Percentiles rank a stretch among this genome's conserved stretches.
Conservation (phyloP, 2,329 filamentous ascomycete species). For the Penicillium paneum region DNA sequence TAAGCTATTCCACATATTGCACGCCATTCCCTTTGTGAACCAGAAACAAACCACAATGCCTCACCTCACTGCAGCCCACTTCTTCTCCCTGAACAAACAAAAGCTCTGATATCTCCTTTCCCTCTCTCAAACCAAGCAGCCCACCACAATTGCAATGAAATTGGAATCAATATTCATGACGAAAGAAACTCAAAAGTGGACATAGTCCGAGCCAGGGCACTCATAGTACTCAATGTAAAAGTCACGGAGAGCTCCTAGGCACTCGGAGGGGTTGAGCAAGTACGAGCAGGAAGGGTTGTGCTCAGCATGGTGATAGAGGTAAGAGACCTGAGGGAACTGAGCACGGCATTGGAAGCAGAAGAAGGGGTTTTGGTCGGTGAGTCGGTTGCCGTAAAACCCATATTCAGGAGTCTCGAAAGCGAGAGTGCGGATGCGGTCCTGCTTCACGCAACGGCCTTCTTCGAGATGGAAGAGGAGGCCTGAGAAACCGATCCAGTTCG, state of each 20-base stretch:
- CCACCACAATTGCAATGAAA: not conserved
- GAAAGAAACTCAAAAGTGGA: not conserved
- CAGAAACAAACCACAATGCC: not conserved
- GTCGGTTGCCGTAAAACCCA: not conserved
- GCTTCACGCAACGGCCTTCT: not conserved
- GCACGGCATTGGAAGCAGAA: not conserved
- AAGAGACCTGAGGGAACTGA: not conserved
- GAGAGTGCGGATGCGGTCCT: not conserved
- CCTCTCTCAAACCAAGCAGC: not conserved
- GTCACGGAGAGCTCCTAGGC: not conserved
- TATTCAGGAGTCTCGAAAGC: conserved; percentile 5
- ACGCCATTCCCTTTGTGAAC: not conserved
- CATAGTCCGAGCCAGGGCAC: not conserved
- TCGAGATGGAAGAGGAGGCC: not conserved
- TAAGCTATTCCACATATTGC: not conserved
- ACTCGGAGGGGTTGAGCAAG: not conserved
- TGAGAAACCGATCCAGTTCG: not conserved
- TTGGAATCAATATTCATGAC: not conserved
- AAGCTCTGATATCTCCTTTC: not conserved
- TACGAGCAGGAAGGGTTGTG: not conserved
- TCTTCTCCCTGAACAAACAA: not conserved
- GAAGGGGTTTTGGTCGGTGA: not conserved
- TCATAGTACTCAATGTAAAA: conserved; percentile 8
- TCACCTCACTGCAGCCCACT: not conserved
- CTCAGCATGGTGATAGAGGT: not conserved